Evolutionary conservation across 768 basidiomycete species (phyloP).

Genomic region (Boletus rubescentipes): DNA sequence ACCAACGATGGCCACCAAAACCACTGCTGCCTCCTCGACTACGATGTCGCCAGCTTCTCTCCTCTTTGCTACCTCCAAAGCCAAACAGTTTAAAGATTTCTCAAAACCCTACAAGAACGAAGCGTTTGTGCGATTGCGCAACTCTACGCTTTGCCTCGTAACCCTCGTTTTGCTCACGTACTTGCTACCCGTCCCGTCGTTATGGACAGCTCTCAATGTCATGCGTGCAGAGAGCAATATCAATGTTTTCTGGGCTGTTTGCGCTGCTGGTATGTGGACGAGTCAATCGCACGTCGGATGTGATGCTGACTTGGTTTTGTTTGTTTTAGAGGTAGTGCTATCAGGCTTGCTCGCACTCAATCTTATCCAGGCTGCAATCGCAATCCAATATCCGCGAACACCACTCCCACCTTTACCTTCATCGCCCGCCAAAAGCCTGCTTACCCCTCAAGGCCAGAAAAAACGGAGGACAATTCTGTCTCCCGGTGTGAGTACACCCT

Average conservation of each 20-base stretch:
- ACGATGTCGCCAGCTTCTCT: conserved; percentile 22
- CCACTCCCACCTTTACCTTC: conserved; percentile 29
- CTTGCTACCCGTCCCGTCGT: conserved; percentile 38
- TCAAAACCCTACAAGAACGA: conserved; percentile 39
- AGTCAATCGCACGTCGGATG: neutral
- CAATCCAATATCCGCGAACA: conserved; percentile 36
- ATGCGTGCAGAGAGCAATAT: conserved; percentile 21
- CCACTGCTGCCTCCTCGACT: neutral
- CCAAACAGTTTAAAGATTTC: conserved; percentile 20
- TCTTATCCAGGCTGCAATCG: conserved; percentile 35
- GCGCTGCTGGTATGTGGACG: conserved; percentile 30
- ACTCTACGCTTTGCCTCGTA: conserved; percentile 35
- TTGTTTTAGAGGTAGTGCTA: conserved; percentile 28
- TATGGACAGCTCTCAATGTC: conserved; percentile 35
- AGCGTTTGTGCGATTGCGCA: conserved; percentile 40
- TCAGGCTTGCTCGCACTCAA: conserved; percentile 35
- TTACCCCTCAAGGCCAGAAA: conserved; percentile 27
- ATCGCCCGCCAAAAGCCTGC: conserved; percentile 20
- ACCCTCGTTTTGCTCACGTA: conserved; percentile 36
- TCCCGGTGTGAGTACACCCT: conserved; percentile 15
- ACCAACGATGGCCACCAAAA: conserved; percentile 17
- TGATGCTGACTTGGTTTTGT: neutral
- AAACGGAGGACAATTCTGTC: conserved; percentile 28
- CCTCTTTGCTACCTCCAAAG: conserved; percentile 24
- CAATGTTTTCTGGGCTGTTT: conserved; percentile 22